Percentiles rank a stretch among this genome's conserved stretches.
These are phyloP conservation scores for Venturia effusa DNA, from an alignment of 2,329 filamentous ascomycete genomes.

Conservation along the genomic window DNA sequence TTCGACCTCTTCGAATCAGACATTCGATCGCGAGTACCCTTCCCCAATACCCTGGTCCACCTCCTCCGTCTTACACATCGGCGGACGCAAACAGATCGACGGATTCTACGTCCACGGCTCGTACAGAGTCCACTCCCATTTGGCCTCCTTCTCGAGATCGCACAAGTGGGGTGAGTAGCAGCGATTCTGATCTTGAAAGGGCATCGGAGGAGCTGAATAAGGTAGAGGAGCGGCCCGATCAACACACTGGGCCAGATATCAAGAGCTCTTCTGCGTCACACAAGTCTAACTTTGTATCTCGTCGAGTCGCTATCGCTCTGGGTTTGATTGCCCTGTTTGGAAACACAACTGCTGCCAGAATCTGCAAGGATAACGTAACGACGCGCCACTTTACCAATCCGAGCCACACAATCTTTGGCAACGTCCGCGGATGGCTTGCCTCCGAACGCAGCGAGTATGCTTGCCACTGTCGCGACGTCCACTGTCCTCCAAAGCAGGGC, in stretches of 20 bases:
- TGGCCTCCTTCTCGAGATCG: not conserved
- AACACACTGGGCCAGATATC: not conserved
- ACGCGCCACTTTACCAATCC: conserved; percentile 7
- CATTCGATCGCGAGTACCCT: not conserved
- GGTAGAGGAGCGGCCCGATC: not conserved
- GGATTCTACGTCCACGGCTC: too few species aligned
- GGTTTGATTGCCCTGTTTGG: not conserved
- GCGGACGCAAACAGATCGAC: too few species aligned
- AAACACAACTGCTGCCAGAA: not conserved
- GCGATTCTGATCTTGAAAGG: not conserved
- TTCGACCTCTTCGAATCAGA: not conserved
- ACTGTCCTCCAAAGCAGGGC: not conserved
- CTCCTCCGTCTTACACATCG: not conserved
- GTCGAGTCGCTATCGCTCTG: not conserved
- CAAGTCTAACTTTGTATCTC: not conserved
- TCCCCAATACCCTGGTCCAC: not conserved
- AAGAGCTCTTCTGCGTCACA: not conserved
- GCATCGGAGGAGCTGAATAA: not conserved
- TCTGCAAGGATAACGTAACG: not conserved
- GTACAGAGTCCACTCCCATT: too few species aligned
- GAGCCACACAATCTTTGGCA: conserved; percentile 7
- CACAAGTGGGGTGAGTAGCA: not conserved
- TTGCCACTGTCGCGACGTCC: conserved; percentile 3
- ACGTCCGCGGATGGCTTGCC: conserved; percentile 4
- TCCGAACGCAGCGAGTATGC: conserved; percentile 7